Evolutionary conservation across 805 yeast species (phyloP), one percentile per base, ranked within the genome.

Genomic region (Wickerhamomyces xylosicus): DNA sequence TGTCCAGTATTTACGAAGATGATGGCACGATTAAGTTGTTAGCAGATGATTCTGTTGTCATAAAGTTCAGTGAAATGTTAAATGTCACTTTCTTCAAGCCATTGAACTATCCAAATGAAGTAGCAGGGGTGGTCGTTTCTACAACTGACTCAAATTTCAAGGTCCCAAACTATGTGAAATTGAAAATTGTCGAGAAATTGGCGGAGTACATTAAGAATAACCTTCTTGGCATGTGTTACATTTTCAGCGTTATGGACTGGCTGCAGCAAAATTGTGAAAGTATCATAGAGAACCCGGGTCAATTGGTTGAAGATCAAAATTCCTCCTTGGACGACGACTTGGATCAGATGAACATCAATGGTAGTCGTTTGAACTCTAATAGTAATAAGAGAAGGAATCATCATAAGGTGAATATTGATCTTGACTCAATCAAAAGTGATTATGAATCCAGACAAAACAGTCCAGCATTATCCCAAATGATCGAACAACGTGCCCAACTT

Each of bases 221-320:
- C 10, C 48, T 77, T 5, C 22, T 80, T 3, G 96, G 96, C 2
- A 85, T 77, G 49, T 76, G 83, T 50, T 72, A 79, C 61, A 57
- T 87, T 1, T 82, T 66, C 53, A 62, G 77, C 5, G 64, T 85
- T n/a, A 63, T 76, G 37, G 94, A 86, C 45, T 87, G 94, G 89
- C 50, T 89, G 15, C 79, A 81, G 46, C 78, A 72, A 14, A 74
- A 83, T 48, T 60, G 80, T 34, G 58, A 64, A 5, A 56, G 58
- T 3, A 66, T 87, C 13, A 70, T 83, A 9, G 74, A 77, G 33
- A 67, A 79, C 41, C 97, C 97, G 0, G 94, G 95, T 0, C 77
- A 79, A 3, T 65, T 90, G 18, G 50, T 71, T 33, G 65, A 66
- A 25, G 3, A 31, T 3, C 13, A 38, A 14, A 34, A 38, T 14